phyloP scores from a whole-genome alignment of 805 yeast species.

The Lachancea nothofagi region DNA sequence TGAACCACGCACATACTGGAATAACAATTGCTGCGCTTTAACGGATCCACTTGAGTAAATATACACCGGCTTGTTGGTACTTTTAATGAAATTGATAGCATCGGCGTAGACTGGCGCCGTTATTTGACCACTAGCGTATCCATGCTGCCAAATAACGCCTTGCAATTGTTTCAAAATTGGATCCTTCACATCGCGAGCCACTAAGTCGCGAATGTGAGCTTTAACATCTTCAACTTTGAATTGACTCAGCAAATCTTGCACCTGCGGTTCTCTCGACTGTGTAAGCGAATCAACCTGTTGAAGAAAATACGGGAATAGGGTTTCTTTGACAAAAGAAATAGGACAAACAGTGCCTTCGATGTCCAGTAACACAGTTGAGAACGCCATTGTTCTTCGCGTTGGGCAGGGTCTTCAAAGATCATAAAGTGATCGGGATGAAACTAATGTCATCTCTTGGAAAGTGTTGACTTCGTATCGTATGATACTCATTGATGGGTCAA shows the following conservation, averaged over 20 bases:
- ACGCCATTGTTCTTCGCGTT: too few species aligned
- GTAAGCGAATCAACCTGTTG: conserved; percentile 39
- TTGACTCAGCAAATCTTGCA: conserved; percentile 22
- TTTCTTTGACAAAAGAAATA: conserved; percentile 78
- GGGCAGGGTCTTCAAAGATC: too few species aligned
- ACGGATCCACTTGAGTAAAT: conserved; percentile 90
- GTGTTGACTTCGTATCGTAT: too few species aligned
- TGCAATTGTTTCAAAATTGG: conserved; percentile 72
- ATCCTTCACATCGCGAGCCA: conserved; percentile 66
- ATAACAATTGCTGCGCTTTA: conserved; percentile 76
- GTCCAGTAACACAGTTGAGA: conserved; percentile 48
- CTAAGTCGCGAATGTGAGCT: conserved; percentile 51
- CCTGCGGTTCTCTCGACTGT: conserved; percentile 15
- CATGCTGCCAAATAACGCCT: conserved; percentile 76
- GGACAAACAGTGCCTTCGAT: conserved; percentile 95
- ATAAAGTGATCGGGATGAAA: too few species aligned
- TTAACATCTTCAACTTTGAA: conserved; percentile 35
- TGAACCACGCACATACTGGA: conserved; percentile 50
- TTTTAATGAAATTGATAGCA: conserved; percentile 58
- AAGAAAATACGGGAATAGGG: conserved; percentile 70
- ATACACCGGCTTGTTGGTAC: conserved; percentile 38
- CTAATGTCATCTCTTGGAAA: too few species aligned
- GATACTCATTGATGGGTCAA: too few species aligned
- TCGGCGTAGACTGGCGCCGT: conserved; percentile 73
- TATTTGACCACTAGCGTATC: conserved; percentile 72